These are phyloP conservation scores for Pseudopithomyces maydicus DNA, from an alignment of 2,329 filamentous ascomycete genomes.

Conservation along the genomic window DNA sequence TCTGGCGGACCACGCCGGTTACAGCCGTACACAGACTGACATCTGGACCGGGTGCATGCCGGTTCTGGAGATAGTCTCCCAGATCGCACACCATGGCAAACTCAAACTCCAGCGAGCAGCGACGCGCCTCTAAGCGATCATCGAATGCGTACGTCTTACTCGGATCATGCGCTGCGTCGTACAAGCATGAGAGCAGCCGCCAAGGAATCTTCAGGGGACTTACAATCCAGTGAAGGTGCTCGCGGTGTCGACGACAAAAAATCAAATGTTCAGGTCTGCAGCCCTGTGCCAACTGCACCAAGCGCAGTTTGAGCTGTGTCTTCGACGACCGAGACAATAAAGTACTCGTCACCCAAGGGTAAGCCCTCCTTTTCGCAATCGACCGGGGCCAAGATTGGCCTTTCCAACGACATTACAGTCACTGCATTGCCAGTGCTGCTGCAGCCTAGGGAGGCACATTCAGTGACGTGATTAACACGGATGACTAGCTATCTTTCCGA, in stretches of 20 bases:
- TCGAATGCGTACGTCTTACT: conserved; percentile 23
- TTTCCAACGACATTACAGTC: too few species aligned
- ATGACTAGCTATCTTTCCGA: conserved; percentile 31
- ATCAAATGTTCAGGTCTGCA: conserved; percentile 41
- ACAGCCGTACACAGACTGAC: neutral
- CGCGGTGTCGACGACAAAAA: conserved; percentile 36
- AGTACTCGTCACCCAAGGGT: conserved; percentile 36
- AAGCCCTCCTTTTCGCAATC: neutral
- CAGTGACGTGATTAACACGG: neutral
- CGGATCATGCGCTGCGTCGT: too few species aligned
- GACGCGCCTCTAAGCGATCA: conserved; percentile 30
- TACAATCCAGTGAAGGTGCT: conserved; percentile 18
- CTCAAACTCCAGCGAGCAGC: conserved; percentile 27
- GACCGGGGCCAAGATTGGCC: too few species aligned
- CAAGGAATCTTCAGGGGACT: too few species aligned
- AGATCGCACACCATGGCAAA: conserved; percentile 19
- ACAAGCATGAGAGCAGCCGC: neutral
- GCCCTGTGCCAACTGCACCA: conserved; percentile 34
- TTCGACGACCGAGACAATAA: conserved; percentile 42
- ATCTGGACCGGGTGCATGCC: neutral
- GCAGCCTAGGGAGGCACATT: too few species aligned
- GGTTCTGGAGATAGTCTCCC: conserved; percentile 2
- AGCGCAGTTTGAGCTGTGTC: conserved; percentile 30
- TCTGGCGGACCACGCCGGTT: neutral
- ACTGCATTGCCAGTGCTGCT: too few species aligned